These are phyloP conservation scores for Fusarium sp. DNA, from an alignment of 2,329 filamentous ascomycete species.

Conservation along the genomic window DNA sequence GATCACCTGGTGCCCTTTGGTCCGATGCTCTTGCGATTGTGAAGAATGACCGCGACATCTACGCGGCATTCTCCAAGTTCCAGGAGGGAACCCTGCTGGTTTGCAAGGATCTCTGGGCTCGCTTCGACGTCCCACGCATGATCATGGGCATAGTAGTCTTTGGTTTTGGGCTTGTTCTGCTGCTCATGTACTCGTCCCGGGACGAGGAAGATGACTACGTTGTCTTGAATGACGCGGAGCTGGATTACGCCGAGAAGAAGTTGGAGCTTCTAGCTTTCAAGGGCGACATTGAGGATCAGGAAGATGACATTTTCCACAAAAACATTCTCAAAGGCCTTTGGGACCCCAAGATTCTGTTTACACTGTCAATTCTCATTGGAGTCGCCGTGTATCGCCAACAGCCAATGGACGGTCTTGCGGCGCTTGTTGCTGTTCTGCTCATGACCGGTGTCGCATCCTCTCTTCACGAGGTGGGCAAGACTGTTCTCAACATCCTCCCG, in stretches of 20 bases:
- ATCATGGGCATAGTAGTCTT: conserved; percentile 82
- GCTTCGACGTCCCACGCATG: conserved; percentile 93
- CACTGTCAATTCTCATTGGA: conserved; percentile 48
- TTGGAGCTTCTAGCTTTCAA: conserved; percentile 64
- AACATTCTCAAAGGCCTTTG: conserved; percentile 56
- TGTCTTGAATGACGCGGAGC: conserved; percentile 69
- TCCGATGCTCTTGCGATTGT: conserved; percentile 64
- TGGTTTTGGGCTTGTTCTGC: conserved; percentile 74
- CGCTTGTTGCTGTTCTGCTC: conserved; percentile 56
- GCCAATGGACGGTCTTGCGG: conserved; percentile 55
- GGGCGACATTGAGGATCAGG: conserved; percentile 59
- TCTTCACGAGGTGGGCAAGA: conserved; percentile 62
- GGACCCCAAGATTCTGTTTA: conserved; percentile 54
- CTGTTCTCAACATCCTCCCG: conserved; percentile 72
- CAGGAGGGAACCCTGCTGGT: conserved; percentile 83
- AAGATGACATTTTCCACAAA: conserved; percentile 54
- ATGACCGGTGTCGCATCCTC: conserved; percentile 61
- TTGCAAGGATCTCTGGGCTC: conserved; percentile 90
- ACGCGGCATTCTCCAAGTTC: conserved; percentile 78
- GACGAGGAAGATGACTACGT: conserved; percentile 70
- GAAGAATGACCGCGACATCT: conserved; percentile 58
- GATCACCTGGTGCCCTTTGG: conserved; percentile 60
- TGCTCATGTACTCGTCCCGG: conserved; percentile 81
- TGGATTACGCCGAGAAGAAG: conserved; percentile 73
- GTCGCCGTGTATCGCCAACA: conserved; percentile 54